A percentile compares a stretch with the other conserved stretches of the same genome.
phyloP scores from a whole-genome alignment of 345 rosid species.

The Camelina hispida region DNA sequence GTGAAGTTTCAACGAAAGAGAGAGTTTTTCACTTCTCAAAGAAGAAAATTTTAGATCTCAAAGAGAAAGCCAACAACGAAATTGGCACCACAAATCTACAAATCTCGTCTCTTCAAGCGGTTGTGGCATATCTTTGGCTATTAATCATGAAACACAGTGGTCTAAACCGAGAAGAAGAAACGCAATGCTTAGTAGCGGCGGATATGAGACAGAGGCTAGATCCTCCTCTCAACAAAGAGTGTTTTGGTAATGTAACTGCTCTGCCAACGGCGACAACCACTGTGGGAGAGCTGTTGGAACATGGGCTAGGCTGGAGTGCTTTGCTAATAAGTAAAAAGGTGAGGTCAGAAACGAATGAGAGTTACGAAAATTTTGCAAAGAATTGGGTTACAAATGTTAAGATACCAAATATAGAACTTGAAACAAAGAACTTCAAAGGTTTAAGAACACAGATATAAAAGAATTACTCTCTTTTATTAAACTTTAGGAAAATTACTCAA shows the following conservation, averaged over 20 bases:
- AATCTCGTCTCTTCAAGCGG: slow-evolving; percentile 45
- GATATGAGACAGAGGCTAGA: slow-evolving; percentile 32
- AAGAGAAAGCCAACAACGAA: slow-evolving; percentile 48
- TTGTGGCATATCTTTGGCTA: slow-evolving; percentile 43
- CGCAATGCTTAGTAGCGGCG: slow-evolving; percentile 34
- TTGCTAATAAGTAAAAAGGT: slow-evolving; percentile 29
- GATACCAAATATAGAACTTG: too few species aligned
- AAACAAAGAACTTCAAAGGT: too few species aligned
- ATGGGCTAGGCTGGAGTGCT: slow-evolving; percentile 39
- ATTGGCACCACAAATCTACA: not conserved
- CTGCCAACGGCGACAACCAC: slow-evolving; percentile 17
- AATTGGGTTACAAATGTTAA: slow-evolving; percentile 22
- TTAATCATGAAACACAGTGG: slow-evolving; percentile 20
- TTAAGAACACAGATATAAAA: too few species aligned
- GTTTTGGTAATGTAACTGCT: slow-evolving; percentile 31
- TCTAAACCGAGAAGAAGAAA: slow-evolving; percentile 23
- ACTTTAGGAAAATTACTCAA: too few species aligned
- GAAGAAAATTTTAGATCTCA: slow-evolving; percentile 38
- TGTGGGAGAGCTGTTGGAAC: slow-evolving; percentile 30
- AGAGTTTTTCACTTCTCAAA: slow-evolving; percentile 47
- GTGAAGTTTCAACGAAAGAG: slow-evolving; percentile 28
- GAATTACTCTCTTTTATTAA: too few species aligned
- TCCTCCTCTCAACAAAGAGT: slow-evolving; percentile 32
- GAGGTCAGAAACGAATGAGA: slow-evolving; percentile 33
- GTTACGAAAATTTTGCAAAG: slow-evolving; percentile 10